Evolutionary conservation across 495 filamentous ascomycete species (phyloP).

Genomic region (Hypoxylon perforatum): DNA sequence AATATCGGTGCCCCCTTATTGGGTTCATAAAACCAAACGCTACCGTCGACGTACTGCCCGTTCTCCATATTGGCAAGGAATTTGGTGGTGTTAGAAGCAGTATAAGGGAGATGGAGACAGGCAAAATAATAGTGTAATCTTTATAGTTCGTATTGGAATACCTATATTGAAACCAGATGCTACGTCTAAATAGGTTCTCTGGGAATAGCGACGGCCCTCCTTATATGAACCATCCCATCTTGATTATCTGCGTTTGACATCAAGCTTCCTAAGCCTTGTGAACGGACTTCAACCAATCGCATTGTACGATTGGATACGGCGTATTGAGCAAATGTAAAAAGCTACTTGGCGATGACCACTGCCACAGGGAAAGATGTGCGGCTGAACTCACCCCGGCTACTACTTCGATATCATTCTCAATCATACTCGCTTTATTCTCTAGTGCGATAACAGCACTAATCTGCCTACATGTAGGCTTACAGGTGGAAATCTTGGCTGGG

Average conservation of each 20-base stretch:
- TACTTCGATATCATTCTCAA: no score
- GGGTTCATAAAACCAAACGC: slow-evolving; percentile 77
- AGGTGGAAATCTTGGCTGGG: no score
- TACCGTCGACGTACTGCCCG: slow-evolving; percentile 58
- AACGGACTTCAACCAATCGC: slow-evolving; percentile 36
- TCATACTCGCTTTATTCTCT: no score
- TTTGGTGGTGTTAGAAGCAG: neutral
- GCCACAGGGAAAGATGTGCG: no score
- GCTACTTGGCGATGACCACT: no score
- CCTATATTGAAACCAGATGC: no score
- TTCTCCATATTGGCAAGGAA: slow-evolving; percentile 44
- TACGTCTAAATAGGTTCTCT: neutral
- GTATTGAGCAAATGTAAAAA: slow-evolving; percentile 8
- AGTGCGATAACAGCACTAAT: no score
- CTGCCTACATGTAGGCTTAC: no score
- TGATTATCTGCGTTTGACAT: neutral
- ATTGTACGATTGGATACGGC: slow-evolving; percentile 38
- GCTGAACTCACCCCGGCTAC: no score
- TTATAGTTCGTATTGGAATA: no score
- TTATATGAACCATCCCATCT: neutral
- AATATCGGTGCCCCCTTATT: slow-evolving; percentile 77
- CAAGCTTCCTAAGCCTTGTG: slow-evolving; percentile 15
- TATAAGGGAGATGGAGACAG: neutral
- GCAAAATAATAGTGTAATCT: neutral
- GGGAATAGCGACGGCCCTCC: neutral